phyloP scores from a whole-genome alignment of 2,329 filamentous ascomycete species.

The Arthrobotrys sphaeroides region DNA sequence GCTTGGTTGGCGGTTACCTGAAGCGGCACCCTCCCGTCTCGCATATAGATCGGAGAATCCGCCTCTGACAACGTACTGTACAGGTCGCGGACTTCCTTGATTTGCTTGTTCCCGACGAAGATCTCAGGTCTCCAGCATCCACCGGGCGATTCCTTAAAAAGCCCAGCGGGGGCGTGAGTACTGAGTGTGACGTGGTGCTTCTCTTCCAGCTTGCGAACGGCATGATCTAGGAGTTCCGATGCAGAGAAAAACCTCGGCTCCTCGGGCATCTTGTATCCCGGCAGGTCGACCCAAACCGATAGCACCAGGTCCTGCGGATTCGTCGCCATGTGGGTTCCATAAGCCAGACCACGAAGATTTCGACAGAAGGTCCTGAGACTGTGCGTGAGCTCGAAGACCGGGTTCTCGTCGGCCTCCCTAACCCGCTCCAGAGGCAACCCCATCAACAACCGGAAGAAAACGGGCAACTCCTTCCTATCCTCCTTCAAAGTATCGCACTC shows the following conservation, averaged over 20 bases:
- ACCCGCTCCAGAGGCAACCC: slow-evolving; percentile 40
- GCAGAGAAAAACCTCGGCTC: slow-evolving; percentile 32
- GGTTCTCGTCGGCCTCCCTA: slow-evolving; percentile 41
- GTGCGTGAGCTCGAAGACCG: slow-evolving; percentile 40
- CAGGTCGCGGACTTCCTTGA: slow-evolving; percentile 33
- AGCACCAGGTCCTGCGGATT: slow-evolving; percentile 42
- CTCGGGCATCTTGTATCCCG: slow-evolving; percentile 42
- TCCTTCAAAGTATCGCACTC: slow-evolving; percentile 44
- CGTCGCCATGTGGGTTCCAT: slow-evolving; percentile 42
- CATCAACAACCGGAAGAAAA: slow-evolving; percentile 41
- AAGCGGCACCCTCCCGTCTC: slow-evolving; percentile 33
- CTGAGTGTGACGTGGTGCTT: slow-evolving; percentile 50
- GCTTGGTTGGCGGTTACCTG: slow-evolving; percentile 31
- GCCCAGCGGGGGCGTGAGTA: slow-evolving; percentile 43
- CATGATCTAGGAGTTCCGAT: slow-evolving; percentile 37
- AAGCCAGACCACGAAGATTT: slow-evolving; percentile 47
- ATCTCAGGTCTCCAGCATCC: slow-evolving; percentile 45
- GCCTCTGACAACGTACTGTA: slow-evolving; percentile 46
- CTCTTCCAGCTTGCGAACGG: slow-evolving; percentile 43
- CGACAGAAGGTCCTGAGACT: slow-evolving; percentile 48
- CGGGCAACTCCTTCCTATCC: slow-evolving; percentile 39
- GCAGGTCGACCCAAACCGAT: slow-evolving; percentile 45
- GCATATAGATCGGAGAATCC: slow-evolving; percentile 38
- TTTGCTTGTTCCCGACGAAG: slow-evolving; percentile 40
- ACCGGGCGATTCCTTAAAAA: slow-evolving; percentile 45